Evolutionary conservation across 495 filamentous ascomycete genomes (phyloP).

Genomic region (Tetracladium setigerum): DNA sequence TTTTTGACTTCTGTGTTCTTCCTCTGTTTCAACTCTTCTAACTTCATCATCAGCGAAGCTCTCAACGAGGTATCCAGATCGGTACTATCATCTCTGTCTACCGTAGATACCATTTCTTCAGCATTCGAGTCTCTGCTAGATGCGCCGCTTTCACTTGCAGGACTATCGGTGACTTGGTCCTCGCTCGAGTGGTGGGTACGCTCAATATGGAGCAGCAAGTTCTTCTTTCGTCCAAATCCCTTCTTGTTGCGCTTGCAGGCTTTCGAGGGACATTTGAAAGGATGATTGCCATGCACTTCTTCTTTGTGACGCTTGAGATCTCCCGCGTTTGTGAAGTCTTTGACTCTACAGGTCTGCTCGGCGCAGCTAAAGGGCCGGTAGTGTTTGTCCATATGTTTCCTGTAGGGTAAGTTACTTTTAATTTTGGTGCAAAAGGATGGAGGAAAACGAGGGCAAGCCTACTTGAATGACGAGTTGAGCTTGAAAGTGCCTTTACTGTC

Average conservation of each 20-base stretch:
- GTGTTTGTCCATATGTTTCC: constrained; percentile 9
- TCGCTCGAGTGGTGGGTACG: neutral
- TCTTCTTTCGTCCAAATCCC: constrained; percentile 5
- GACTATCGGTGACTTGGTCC: neutral
- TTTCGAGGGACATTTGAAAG: neutral
- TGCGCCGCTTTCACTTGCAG: neutral
- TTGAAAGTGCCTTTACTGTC: neutral
- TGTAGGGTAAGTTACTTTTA: no score
- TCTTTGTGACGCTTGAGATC: constrained; percentile 5
- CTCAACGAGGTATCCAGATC: neutral
- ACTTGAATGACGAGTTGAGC: neutral
- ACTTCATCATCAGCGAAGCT: constrained; percentile 9
- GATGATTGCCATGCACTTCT: neutral
- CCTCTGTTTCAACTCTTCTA: constrained; percentile 23
- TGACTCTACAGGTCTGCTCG: neutral
- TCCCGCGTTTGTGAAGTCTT: constrained; percentile 7
- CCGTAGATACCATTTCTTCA: no score
- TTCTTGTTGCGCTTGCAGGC: neutral
- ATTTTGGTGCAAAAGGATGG: neutral
- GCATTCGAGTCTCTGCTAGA: neutral
- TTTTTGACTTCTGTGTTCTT: constrained; percentile 4
- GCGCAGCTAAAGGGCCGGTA: constrained; percentile 3
- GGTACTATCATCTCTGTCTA: no score
- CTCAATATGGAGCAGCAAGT: neutral
- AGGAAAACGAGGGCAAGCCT: neutral